phyloP scores from a whole-genome alignment of 108 stramenopile species.

The Chaetoceros tenuissimus region DNA sequence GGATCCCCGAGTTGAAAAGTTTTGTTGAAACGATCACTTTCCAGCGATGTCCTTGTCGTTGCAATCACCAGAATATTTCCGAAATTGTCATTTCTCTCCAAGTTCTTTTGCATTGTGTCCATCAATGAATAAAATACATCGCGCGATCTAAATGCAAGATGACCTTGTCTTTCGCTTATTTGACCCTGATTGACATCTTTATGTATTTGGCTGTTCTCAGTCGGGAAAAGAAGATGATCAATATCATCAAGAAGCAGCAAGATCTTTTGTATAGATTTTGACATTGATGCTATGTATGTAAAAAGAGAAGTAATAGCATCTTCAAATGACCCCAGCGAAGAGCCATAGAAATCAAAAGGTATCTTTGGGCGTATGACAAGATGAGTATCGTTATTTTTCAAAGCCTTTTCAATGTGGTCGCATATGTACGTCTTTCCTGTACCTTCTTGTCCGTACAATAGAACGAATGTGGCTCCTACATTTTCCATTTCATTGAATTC shows the following conservation, averaged over 20 bases:
- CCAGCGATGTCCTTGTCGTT: constrained; percentile 29
- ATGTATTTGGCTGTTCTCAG: background rate
- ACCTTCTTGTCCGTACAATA: constrained; percentile 61
- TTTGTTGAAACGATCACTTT: constrained; percentile 45
- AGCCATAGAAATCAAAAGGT: constrained; percentile 41
- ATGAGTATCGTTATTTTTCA: too few species aligned
- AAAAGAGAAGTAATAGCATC: constrained; percentile 53
- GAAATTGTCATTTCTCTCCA: background rate
- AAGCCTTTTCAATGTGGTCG: constrained; percentile 40
- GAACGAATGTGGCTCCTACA: background rate
- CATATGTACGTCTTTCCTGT: constrained; percentile 68
- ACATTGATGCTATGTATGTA: constrained; percentile 13
- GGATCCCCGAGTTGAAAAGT: constrained; percentile 31
- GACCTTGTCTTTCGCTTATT: constrained; percentile 7
- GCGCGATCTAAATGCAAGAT: constrained; percentile 21
- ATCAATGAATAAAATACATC: constrained; percentile 26
- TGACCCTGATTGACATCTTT: background rate
- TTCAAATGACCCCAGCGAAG: constrained; percentile 54
- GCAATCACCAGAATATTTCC: constrained; percentile 44
- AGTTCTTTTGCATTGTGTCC: constrained; percentile 19
- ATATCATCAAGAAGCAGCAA: constrained; percentile 70
- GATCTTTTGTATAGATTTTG: constrained; percentile 13
- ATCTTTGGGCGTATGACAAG: constrained; percentile 48
- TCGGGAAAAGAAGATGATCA: constrained; percentile 30
- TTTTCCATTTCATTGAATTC: background rate